Conservation (phyloP, 1,284 basidiomycete genomes). For the Tilletiaria anomala region DNA sequence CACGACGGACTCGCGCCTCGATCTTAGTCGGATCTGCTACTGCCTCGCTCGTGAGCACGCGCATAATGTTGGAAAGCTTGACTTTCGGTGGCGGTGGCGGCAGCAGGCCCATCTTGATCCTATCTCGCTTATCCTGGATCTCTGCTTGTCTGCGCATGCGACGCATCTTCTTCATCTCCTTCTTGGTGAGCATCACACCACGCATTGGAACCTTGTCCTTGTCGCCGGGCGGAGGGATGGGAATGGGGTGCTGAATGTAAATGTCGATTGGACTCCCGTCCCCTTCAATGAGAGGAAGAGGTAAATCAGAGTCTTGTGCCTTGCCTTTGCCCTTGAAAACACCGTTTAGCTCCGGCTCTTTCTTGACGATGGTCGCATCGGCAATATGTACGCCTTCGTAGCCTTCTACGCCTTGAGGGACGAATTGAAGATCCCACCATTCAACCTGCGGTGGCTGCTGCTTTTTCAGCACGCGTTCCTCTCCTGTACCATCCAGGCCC, state of each 20-base stretch:
- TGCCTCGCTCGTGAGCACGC: constrained; percentile 87
- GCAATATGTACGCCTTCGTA: constrained; percentile 49
- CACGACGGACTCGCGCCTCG: constrained; percentile 80
- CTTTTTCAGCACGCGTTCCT: constrained; percentile 50
- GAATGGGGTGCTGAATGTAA: constrained; percentile 93
- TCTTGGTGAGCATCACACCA: constrained; percentile 35
- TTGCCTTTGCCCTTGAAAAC: constrained; percentile 44
- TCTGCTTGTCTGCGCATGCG: constrained; percentile 75
- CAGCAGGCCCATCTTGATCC: constrained; percentile 85
- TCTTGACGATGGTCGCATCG: constrained; percentile 41
- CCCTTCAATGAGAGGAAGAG: constrained; percentile 8
- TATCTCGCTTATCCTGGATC: constrained; percentile 83
- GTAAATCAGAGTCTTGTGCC: constrained; percentile 25
- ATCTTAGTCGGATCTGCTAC: constrained; percentile 94
- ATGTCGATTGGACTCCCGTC: constrained; percentile 66
- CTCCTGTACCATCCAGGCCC: constrained; percentile 75
- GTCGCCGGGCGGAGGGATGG: constrained; percentile 77
- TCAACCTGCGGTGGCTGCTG: constrained; percentile 74
- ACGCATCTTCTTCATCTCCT: constrained; percentile 94
- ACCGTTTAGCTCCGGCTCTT: constrained; percentile 46
- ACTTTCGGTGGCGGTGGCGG: constrained; percentile 95
- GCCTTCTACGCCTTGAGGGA: constrained; percentile 57
- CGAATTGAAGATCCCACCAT: constrained; percentile 91
- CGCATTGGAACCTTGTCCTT: constrained; percentile 54
- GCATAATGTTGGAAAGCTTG: constrained; percentile 89